Evolutionary conservation across 2,329 filamentous ascomycete genomes (phyloP).

Genomic region (Monilinia vaccinii-corymbosi): DNA sequence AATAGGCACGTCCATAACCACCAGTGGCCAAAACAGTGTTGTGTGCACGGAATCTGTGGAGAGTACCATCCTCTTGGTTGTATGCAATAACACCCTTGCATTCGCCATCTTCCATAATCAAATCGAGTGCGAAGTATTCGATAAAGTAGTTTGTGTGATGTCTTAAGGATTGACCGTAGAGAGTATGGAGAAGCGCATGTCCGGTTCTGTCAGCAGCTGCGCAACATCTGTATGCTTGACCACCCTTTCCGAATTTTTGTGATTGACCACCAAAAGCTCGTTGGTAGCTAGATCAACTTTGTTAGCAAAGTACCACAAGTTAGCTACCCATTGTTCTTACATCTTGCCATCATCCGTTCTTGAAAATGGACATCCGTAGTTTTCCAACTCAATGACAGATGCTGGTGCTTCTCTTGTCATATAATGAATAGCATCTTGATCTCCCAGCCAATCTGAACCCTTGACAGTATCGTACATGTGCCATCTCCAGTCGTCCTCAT

Average conservation of each 20-base stretch:
- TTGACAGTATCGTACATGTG: conserved; percentile 99
- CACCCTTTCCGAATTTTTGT: conserved; percentile 38
- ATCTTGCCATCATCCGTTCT: conserved; percentile 95
- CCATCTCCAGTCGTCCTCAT: conserved; percentile 97
- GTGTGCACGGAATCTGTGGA: conserved; percentile 35
- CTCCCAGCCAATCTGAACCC: conserved; percentile 93
- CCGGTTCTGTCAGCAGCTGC: conserved; percentile 35
- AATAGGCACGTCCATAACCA: conserved; percentile 42
- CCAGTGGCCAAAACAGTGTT: conserved; percentile 41
- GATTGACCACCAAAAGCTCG: conserved; percentile 40
- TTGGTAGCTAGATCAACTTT: conserved; percentile 38
- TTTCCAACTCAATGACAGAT: conserved; percentile 89
- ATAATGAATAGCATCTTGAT: conserved; percentile 97
- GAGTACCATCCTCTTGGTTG: conserved; percentile 36
- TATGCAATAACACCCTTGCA: conserved; percentile 36
- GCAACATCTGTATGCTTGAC: conserved; percentile 35
- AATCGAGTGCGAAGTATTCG: conserved; percentile 40
- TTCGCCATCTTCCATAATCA: conserved; percentile 39
- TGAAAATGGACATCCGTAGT: conserved; percentile 95
- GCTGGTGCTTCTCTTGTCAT: conserved; percentile 93
- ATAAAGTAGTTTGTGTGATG: conserved; percentile 41
- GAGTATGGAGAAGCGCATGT: conserved; percentile 41
- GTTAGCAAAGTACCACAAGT: conserved; percentile 14
- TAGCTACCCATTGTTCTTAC: conserved; percentile 36
- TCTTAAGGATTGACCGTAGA: conserved; percentile 40